These are phyloP conservation scores for Cardamine occulta DNA, from an alignment of 345 rosid genomes.

Conservation along the genomic window DNA sequence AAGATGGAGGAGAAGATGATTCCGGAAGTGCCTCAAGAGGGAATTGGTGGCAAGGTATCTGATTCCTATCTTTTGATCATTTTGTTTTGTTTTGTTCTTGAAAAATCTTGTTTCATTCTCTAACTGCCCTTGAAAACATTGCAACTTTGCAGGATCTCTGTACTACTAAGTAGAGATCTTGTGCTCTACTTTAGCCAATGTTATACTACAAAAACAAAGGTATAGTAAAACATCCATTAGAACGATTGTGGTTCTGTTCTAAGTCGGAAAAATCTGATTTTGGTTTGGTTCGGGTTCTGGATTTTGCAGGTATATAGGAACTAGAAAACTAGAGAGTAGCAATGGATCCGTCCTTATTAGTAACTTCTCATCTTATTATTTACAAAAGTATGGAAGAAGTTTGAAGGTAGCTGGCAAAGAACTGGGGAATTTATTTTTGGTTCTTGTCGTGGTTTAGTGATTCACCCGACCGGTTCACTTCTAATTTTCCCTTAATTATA, in stretches of 20 bases:
- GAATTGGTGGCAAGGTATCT: slow-evolving; percentile 96
- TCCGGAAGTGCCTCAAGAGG: slow-evolving; percentile 82
- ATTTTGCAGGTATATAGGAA: slow-evolving; percentile 36
- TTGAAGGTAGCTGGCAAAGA: slow-evolving; percentile 29
- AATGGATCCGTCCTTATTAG: slow-evolving; percentile 15
- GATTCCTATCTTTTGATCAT: not conserved
- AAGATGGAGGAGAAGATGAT: slow-evolving; percentile 77
- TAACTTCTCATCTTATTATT: slow-evolving; percentile 45
- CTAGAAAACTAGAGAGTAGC: slow-evolving; percentile 3
- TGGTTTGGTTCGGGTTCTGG: not conserved
- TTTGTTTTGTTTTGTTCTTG: not conserved
- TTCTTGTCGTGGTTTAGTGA: slow-evolving; percentile 40
- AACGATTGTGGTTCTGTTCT: not conserved
- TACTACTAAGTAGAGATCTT: slow-evolving; percentile 41
- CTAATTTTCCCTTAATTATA: slow-evolving; percentile 4
- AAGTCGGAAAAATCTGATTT: not conserved
- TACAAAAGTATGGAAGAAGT: slow-evolving; percentile 45
- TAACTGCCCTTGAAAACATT: not conserved
- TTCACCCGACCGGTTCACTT: slow-evolving; percentile 33
- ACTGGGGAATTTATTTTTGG: slow-evolving; percentile 30
- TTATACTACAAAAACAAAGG: slow-evolving; percentile 29
- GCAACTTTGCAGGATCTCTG: slow-evolving; percentile 36
- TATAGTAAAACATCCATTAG: not conserved
- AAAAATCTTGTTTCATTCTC: slow-evolving; percentile 17
- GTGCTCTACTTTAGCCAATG: slow-evolving; percentile 11